Evolutionary conservation across 2,329 filamentous ascomycete species (phyloP), one percentile per base, ranked within the genome.

Genomic region (Davidsoniella eucalypti): DNA sequence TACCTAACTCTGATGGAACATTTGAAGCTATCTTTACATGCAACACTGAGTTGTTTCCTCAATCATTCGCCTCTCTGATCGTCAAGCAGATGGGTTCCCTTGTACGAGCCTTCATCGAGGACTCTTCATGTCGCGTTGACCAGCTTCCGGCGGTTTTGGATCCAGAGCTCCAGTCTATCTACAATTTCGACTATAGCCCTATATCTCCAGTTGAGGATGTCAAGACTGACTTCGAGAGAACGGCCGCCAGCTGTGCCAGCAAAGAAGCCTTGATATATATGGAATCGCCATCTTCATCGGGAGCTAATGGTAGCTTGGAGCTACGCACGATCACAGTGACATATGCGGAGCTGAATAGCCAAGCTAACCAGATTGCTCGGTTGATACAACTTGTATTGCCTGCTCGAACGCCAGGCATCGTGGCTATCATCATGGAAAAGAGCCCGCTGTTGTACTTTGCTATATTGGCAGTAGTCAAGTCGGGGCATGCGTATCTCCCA

Each of bases 371-470:
- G 40, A 66, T 90, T 49, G 84, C 80, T 1, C 58, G 58, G 47
- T 59, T 54, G 44, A 54, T 53, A 16, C 38, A 42, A 2, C 43
- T 43, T 36, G 18, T 53, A 4, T 25, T 47, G 3, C 51, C 51
- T 4, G 17, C 43, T 7, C 6, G 26, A 17, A 5, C n/a, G 8
- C 12, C 42, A 10, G 47, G 47, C 1, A 36, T 47, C 4, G 68
- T 93, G n/a, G 80, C 79, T 33, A 74, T 94, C 42, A 69, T 82
- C 43, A 80, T 93, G 74, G 76, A 88, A 18, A 93, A 92, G 60
- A 88, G 81, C 0, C 61, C 78, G 1, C 63, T 78, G 23, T 65
- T 93, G 0, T 94, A 94, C 58, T 69, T 80, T 25, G 72, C 78
- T 0, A 84, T 94, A 23, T 67, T 94, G 26, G 87, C 78, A 1